A percentile compares a stretch with the other conserved stretches of the same genome.
Evolutionary conservation across 768 basidiomycete genomes (phyloP).

Genomic region (Lactarius quietus): DNA sequence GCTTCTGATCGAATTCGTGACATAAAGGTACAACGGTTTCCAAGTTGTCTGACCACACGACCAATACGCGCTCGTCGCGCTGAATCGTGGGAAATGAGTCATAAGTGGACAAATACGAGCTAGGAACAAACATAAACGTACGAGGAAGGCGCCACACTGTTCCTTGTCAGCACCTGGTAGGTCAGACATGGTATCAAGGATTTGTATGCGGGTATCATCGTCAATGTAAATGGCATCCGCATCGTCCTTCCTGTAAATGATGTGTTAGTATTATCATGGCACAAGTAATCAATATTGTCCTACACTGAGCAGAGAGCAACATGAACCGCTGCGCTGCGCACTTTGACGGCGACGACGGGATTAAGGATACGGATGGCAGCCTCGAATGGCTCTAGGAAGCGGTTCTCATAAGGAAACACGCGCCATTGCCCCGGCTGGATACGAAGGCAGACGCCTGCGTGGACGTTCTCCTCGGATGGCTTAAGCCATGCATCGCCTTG

Average conservation of each 20-base stretch:
- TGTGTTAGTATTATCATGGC: neutral
- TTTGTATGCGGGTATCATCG: constrained; percentile 80
- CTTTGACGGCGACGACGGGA: constrained; percentile 80
- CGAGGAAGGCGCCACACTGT: constrained; percentile 86
- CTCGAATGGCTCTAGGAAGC: constrained; percentile 77
- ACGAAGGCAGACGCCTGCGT: constrained; percentile 76
- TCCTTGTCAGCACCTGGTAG: constrained; percentile 83
- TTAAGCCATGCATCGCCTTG: constrained; percentile 86
- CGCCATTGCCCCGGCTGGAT: constrained; percentile 67
- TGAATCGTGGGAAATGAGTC: constrained; percentile 29
- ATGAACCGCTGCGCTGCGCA: constrained; percentile 75
- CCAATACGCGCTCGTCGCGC: constrained; percentile 80
- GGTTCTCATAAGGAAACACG: constrained; percentile 83
- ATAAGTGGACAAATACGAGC: neutral
- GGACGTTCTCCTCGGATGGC: constrained; percentile 75
- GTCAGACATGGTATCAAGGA: constrained; percentile 64
- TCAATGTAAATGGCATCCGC: constrained; percentile 66
- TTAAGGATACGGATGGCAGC: constrained; percentile 71
- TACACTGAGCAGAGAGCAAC: constrained; percentile 70
- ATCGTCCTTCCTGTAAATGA: constrained; percentile 49
- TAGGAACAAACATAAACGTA: constrained; percentile 34
- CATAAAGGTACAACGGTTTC: constrained; percentile 73
- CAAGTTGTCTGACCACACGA: constrained; percentile 83
- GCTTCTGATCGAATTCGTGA: constrained; percentile 67
- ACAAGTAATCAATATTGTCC: constrained; percentile 30